Percentiles rank a stretch among this genome's conserved stretches.
These are phyloP conservation scores for Immersiella caudata DNA, from an alignment of 495 filamentous ascomycete species.

Conservation along the genomic window DNA sequence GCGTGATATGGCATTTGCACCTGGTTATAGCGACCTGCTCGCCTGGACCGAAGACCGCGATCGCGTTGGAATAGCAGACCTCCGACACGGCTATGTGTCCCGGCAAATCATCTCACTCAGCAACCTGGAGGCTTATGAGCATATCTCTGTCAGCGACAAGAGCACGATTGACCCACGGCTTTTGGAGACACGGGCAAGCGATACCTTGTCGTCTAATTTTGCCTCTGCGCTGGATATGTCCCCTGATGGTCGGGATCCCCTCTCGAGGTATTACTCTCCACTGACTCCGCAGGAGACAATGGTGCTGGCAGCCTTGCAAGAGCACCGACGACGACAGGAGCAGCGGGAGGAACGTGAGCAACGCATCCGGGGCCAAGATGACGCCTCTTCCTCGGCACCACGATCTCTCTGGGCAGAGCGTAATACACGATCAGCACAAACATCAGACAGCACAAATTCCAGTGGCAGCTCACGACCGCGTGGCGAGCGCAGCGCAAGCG, in stretches of 20 bases:
- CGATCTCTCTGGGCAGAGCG: slow-evolving; percentile 22
- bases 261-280: slow-evolving; percentile 41
- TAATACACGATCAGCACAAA: slow-evolving; percentile 1
- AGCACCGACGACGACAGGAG: slow-evolving; percentile 51
- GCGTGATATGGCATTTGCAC: slow-evolving; percentile 87
- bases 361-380: slow-evolving; percentile 16
- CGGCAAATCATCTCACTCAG: slow-evolving; percentile 74
- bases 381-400: slow-evolving; percentile 6
- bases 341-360: slow-evolving; percentile 13
- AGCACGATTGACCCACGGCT: slow-evolving; percentile 55
- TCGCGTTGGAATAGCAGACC: slow-evolving; percentile 79
- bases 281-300: slow-evolving; percentile 50
- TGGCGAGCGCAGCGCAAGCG: slow-evolving; percentile 31
- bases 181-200: slow-evolving; percentile 43
- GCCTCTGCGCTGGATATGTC: slow-evolving; percentile 25
- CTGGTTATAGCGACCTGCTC: slow-evolving; percentile 86
- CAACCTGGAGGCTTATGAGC: slow-evolving; percentile 58
- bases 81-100: slow-evolving; percentile 72
- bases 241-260: slow-evolving; percentile 23
- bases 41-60: slow-evolving; percentile 93
- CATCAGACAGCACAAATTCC: slow-evolving; percentile 10
- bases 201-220: slow-evolving; percentile 24
- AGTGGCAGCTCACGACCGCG: slow-evolving; percentile 3
- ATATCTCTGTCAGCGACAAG: slow-evolving; percentile 46
- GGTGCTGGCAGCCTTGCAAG: slow-evolving; percentile 52